Base-by-base conservation (phyloP, 2,329 filamentous ascomycete genomes). In the Colletotrichum gloeosporioides region DNA sequence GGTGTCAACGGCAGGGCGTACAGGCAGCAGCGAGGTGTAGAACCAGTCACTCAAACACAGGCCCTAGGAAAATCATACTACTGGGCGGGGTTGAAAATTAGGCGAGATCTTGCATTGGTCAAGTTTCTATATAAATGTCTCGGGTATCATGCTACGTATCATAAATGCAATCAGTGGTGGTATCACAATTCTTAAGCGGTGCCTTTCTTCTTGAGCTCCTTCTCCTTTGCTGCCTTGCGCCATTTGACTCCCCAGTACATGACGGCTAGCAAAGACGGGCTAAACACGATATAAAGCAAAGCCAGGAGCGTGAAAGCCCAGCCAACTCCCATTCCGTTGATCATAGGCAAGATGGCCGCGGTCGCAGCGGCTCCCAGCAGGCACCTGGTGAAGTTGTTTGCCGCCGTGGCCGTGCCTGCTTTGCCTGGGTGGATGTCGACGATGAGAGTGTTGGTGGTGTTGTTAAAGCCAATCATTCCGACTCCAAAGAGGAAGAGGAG, bases 371-470 rank as follows among this genome's bases (percentile, higher is more conserved):
- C 91, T 0, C 90, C 90, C 3, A 92, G 79, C 4, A 90, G 80
- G 71, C 91, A 93, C 7, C 91, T 81, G 1, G 88, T 86, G 16
- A 93, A 79, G 75, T 92, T 92, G 76, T 90, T 91, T 0, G 89
- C 87, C 1, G 90, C 90, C 1, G 89, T 89, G 0, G 90, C 90
- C 0, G 89, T 88, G 0, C 89, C 89, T 0, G 90, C 88, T 22
- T 85, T 86, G 0, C 84, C 84, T 0, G 89, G 90, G 73, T 91
- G 88, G 9, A 92, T 85, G 77, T 93, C 91, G 6, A 92, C 86
- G 4, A 92, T 84, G 62, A 93, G 81, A 0, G 88, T 86, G 69
- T 86, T 91, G 44, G 87, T 83, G 4, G 88, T 85, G 73, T 91
- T 91, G 80, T 88, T 91, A 49, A 89, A 88, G 0, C 90, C 90